Conservation (phyloP, 768 basidiomycete species). For the Leucocoprinus leucothites region DNA sequence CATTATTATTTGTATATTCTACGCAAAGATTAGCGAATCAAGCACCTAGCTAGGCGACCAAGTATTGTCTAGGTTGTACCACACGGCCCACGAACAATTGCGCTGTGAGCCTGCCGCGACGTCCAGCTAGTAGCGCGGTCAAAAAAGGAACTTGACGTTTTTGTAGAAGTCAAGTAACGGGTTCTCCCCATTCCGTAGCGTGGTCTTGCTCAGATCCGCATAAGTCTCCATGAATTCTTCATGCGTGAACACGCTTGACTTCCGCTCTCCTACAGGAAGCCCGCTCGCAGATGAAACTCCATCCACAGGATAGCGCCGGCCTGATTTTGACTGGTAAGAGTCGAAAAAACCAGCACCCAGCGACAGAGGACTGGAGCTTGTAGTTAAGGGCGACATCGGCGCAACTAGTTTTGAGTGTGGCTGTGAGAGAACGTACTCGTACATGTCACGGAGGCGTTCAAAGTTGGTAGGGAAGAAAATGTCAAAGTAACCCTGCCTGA, state of each 20-base stretch:
- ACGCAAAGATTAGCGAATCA: slow-evolving; percentile 31
- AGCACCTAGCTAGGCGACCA: no score
- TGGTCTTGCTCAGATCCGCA: slow-evolving; percentile 70
- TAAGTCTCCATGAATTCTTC: slow-evolving; percentile 87
- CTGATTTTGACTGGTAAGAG: slow-evolving; percentile 47
- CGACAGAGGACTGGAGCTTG: slow-evolving; percentile 45
- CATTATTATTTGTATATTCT: slow-evolving; percentile 82
- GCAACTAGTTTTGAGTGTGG: slow-evolving; percentile 35
- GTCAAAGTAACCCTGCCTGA: slow-evolving; percentile 95
- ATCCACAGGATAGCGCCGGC: slow-evolving; percentile 61
- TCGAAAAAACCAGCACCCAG: slow-evolving; percentile 71
- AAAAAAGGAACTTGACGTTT: slow-evolving; percentile 94
- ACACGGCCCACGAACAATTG: no score
- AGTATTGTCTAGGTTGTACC: no score
- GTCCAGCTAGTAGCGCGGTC: slow-evolving; percentile 10
- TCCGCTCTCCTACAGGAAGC: slow-evolving; percentile 75
- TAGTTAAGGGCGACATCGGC: slow-evolving; percentile 51
- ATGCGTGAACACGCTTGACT: slow-evolving; percentile 83
- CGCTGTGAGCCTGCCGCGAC: no score
- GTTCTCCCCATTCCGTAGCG: slow-evolving; percentile 78
- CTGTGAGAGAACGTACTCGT: slow-evolving; percentile 75
- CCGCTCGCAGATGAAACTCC: slow-evolving; percentile 75
- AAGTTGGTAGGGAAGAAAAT: slow-evolving; percentile 98
- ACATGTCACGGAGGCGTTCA: slow-evolving; percentile 81
- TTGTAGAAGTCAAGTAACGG: slow-evolving; percentile 87